Evolutionary conservation across 1,284 basidiomycete species (phyloP).

Genomic region (Nidula niveotomentosa): DNA sequence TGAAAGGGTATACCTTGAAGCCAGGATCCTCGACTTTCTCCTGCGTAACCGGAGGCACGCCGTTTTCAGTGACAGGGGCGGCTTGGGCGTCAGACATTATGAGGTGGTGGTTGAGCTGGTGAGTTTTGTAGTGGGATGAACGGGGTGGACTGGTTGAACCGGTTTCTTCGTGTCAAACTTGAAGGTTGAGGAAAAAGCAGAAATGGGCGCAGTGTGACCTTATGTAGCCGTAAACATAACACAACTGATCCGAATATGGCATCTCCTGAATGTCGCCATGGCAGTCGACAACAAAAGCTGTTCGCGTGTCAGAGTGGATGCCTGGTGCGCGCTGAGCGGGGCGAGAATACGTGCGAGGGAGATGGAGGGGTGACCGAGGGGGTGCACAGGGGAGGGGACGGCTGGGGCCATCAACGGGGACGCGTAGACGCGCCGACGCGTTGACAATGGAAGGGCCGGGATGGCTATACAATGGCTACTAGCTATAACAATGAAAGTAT

Average conservation of each 20-base stretch:
- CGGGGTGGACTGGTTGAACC: constrained; percentile 65
- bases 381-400: too few species aligned
- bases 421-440: too few species aligned
- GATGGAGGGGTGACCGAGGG: too few species aligned
- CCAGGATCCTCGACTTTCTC: constrained; percentile 68
- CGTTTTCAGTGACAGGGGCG: constrained; percentile 75
- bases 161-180: constrained; percentile 80
- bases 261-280: constrained; percentile 27
- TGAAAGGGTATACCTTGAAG: constrained; percentile 59
- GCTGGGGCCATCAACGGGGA: too few species aligned
- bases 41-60: constrained; percentile 75
- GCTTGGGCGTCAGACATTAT: constrained; percentile 86
- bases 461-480: too few species aligned
- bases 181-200: constrained; percentile 65
- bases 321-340: too few species aligned
- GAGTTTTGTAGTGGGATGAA: constrained; percentile 38
- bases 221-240: constrained; percentile 34
- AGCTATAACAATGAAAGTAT: too few species aligned
- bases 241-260: constrained; percentile 25
- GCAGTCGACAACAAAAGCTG: too few species aligned
- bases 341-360: too few species aligned
- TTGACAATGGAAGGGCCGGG: too few species aligned
- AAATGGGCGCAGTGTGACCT: constrained; percentile 15
- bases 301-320: too few species aligned
- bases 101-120: constrained; percentile 53